Evolutionary conservation across 805 yeast species (phyloP).

Genomic region (Millerozyma miso): DNA sequence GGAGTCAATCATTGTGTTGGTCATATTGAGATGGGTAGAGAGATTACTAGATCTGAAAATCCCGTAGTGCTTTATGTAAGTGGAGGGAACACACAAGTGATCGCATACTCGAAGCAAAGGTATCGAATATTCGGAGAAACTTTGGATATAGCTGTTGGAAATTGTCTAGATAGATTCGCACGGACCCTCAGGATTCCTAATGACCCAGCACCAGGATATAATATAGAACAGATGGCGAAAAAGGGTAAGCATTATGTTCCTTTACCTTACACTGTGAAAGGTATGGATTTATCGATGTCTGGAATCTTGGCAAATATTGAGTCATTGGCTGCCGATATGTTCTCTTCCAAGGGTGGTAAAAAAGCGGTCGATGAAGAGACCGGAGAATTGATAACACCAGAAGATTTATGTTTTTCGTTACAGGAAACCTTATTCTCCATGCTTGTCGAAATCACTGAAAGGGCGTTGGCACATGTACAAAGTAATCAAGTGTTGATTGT

Average conservation of each 20-base stretch:
- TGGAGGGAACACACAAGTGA: conserved; percentile 98
- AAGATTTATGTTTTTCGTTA: conserved; percentile 86
- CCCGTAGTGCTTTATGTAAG: conserved; percentile 96
- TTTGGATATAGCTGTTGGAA: conserved; percentile 94
- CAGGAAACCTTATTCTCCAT: conserved; percentile 92
- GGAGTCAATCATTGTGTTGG: conserved; percentile 98
- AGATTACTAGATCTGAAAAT: conserved; percentile 94
- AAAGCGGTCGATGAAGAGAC: conserved; percentile 35
- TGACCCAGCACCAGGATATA: conserved; percentile 96
- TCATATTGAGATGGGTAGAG: conserved; percentile 98
- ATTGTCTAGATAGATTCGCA: conserved; percentile 94
- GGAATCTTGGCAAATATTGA: conserved; percentile 90
- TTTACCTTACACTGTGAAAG: conserved; percentile 94
- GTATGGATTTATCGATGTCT: conserved; percentile 97
- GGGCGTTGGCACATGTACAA: conserved; percentile 97
- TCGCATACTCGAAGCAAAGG: conserved; percentile 90
- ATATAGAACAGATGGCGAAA: conserved; percentile 91
- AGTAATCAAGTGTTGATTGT: conserved; percentile 87
- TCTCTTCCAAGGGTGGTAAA: conserved; percentile 40
- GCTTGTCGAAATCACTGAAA: conserved; percentile 95
- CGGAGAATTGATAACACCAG: conserved; percentile 62
- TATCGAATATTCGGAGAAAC: conserved; percentile 99
- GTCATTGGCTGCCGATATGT: conserved; percentile 68
- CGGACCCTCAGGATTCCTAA: conserved; percentile 84
- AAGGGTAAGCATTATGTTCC: conserved; percentile 59